Conservation (phyloP, 352 stramenopile genomes). For the Pilasporangium apinafurcum region DNA sequence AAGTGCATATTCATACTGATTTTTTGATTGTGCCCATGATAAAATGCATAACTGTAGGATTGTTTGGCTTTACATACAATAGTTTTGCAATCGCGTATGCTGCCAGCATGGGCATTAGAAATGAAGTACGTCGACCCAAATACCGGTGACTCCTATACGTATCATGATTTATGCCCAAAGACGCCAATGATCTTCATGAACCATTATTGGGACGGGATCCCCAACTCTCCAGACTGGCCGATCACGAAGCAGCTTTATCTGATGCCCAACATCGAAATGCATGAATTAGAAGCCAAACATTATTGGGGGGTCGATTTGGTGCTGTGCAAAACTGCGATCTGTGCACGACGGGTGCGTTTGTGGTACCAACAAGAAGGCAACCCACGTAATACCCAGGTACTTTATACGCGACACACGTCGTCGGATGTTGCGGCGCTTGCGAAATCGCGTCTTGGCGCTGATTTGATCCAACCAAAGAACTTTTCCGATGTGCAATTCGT, state of each 20-base stretch:
- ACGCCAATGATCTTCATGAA: constrained; percentile 17
- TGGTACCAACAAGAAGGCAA: constrained; percentile 29
- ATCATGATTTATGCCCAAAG: constrained; percentile 22
- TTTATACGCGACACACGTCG: constrained; percentile 28
- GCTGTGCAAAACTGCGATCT: constrained; percentile 51
- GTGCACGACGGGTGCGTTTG: constrained; percentile 19
- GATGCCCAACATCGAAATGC: constrained; percentile 54
- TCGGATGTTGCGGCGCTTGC: constrained; percentile 13
- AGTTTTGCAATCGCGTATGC: constrained; percentile 5
- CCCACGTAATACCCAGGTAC: constrained; percentile 14
- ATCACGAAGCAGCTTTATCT: constrained; percentile 31
- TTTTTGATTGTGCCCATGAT: no score
- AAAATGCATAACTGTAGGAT: no score
- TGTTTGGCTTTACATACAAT: background rate
- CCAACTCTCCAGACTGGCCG: constrained; percentile 19
- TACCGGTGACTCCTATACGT: constrained; percentile 2
- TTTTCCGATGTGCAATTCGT: constrained; percentile 19
- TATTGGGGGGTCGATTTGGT: constrained; percentile 40
- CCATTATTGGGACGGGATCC: constrained; percentile 20
- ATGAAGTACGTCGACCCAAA: background rate
- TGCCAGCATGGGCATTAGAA: constrained; percentile 2
- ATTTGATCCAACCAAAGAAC: constrained; percentile 8
- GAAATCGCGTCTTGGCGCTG: background rate
- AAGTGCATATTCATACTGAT: no score
- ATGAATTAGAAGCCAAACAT: constrained; percentile 33